Evolutionary conservation across 306 rosid species (phyloP).

Genomic region (Lagenaria siceraria): DNA sequence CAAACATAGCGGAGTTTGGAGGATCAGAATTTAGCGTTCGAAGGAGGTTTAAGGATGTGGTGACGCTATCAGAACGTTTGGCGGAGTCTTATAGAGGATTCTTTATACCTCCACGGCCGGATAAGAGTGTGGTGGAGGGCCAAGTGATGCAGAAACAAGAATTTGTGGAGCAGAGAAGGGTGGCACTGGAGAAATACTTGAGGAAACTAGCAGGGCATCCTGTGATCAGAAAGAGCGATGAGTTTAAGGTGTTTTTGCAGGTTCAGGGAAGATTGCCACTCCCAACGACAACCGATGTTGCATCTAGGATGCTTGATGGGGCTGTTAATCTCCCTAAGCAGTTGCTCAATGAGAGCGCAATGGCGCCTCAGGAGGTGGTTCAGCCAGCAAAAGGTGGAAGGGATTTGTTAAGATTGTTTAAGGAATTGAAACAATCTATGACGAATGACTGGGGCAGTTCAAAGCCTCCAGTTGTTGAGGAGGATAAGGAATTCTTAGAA

Average conservation of each 20-base stretch:
- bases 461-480: conserved; percentile 65
- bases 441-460: conserved; percentile 79
- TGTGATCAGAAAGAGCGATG: conserved; percentile 72
- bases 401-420: conserved; percentile 78
- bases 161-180: conserved; percentile 89
- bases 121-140: conserved; percentile 87
- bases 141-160: conserved; percentile 95
- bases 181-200: conserved; percentile 77
- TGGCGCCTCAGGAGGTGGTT: conserved; percentile 51
- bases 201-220: conserved; percentile 63
- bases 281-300: conserved; percentile 43
- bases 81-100: conserved; percentile 73
- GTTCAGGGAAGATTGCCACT: conserved; percentile 60
- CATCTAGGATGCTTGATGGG: conserved; percentile 89
- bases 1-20: conserved; percentile 54
- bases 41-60: conserved; percentile 77
- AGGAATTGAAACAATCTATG: conserved; percentile 55
- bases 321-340: conserved; percentile 77
- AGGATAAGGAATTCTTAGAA: conserved; percentile 81
- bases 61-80: conserved; percentile 64
- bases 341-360: conserved; percentile 46
- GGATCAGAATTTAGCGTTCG: conserved; percentile 58
- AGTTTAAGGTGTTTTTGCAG: conserved; percentile 59
- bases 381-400: conserved; percentile 90
- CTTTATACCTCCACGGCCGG: conserved; percentile 81